Base-by-base conservation (phyloP, 192 early-diverging fungal species). In the Dispira parvispora region DNA sequence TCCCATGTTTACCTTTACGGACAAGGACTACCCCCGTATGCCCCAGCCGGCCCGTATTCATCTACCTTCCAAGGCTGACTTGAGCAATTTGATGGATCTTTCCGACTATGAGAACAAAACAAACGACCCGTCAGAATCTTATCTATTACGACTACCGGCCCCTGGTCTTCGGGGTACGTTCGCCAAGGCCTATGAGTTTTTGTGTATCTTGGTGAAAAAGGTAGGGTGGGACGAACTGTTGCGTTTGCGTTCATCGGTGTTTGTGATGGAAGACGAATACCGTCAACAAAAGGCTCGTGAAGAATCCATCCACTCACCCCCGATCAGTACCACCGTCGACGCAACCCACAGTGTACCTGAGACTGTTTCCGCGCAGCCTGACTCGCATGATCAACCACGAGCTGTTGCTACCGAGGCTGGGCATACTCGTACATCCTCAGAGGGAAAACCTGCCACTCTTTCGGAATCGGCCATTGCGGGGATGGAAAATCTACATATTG, bases 241-340 rank as follows among this genome's bases (percentile, higher is more conserved):
- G 52, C 74, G 78, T 55, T 84, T 83, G 52, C 80, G 94, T 64
- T 92, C 90, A 18, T 68, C 73, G 49, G 94, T 92, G 11, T 99
- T 99, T 78, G 94, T 99, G 8, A 99, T 99, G 96, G 96, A 99
- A 53, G 96, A 98, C 63, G 96, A 99, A 69, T 99, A 99, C 67
- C 72, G 84, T 72, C 66, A 78, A 66, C 80, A 80, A 63, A 82
- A 81, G 65, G 86, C 88, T 21, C 73, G 82, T 44, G 82, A 80
- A 20, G 91, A 94, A 44, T 38, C 32, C 6, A 6, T 38, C 32
- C 32, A 38, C 6, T 38, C 32, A 4, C 32, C 32, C 32, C 32
- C 32, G 32, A 38, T 38, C 32, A 38, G 6, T 6, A 38, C 32
- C 32, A 38, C 32, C 32, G 32, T 38, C 32, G 6, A 38, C 32